Conservation (phyloP, 176 grass and related monocot genomes). For the Bromus sterilis region DNA sequence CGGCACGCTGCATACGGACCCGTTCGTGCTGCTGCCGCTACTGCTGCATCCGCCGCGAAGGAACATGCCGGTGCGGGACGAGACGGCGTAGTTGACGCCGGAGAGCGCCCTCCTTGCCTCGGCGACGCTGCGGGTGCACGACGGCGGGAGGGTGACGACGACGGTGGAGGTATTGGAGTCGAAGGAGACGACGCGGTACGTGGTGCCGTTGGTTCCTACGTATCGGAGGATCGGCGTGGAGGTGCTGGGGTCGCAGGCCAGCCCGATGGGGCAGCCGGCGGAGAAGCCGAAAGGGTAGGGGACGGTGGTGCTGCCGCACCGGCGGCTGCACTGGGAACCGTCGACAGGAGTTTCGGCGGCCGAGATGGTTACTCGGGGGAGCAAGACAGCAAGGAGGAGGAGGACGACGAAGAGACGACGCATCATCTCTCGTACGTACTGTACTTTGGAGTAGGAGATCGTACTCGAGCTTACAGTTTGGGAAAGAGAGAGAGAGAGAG, state of each 20-base stretch:
- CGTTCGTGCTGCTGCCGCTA: fast-evolving
- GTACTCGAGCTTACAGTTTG: not conserved
- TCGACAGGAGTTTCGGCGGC: not conserved
- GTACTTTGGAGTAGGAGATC: not conserved
- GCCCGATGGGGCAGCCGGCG: constrained; percentile 18
- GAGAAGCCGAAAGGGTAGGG: constrained; percentile 73
- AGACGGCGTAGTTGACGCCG: constrained; percentile 29
- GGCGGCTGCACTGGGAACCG: not conserved
- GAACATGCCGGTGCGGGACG: constrained; percentile 31
- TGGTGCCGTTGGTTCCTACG: fast-evolving
- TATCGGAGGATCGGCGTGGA: not conserved
- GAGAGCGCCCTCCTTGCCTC: not conserved
- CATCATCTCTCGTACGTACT: constrained; percentile 7
- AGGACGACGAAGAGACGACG: not conserved
- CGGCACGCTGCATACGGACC: not conserved
- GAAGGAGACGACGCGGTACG: constrained; percentile 16
- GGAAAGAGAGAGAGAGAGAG: not conserved
- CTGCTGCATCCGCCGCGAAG: not conserved
- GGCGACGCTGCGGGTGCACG: constrained; percentile 25
- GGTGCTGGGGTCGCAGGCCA: constrained; percentile 9
- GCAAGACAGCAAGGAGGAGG: not conserved
- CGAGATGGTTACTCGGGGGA: not conserved
- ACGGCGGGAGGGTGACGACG: not conserved
- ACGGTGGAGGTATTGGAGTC: not conserved
- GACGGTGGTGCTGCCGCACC: not conserved